A percentile compares a stretch with the other conserved stretches of the same genome.
Conservation (phyloP, 2,329 filamentous ascomycete species). For the Fusarium robinianum region DNA sequence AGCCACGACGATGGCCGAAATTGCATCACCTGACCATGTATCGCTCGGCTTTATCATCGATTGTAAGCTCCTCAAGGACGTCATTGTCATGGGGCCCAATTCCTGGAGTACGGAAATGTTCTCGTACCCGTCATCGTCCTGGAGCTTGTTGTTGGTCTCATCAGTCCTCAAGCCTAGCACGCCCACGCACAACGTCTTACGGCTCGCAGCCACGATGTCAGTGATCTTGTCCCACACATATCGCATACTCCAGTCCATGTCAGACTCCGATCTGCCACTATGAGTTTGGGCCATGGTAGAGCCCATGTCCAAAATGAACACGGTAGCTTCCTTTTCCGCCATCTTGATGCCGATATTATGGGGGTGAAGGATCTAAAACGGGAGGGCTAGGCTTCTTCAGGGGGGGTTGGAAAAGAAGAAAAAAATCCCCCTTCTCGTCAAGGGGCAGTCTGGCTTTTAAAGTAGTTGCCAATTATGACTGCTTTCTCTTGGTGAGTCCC, state of each 20-base stretch:
- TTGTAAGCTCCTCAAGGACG: constrained; percentile 68
- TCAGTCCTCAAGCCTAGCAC: constrained; percentile 85
- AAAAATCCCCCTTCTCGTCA: background rate
- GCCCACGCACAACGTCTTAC: constrained; percentile 72
- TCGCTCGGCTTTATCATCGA: constrained; percentile 67
- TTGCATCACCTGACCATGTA: constrained; percentile 75
- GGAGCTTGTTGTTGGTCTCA: constrained; percentile 70
- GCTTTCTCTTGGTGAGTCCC: constrained; percentile 29
- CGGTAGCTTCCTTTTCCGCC: constrained; percentile 90
- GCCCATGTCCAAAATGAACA: constrained; percentile 90
- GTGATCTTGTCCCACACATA: constrained; percentile 93
- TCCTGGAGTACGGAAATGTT: constrained; percentile 82
- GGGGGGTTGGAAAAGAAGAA: too few relatives aligned
- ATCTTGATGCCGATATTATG: constrained; percentile 53
- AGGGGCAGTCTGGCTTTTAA: constrained; percentile 17
- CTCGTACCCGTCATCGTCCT: constrained; percentile 73
- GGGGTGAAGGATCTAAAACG: too few relatives aligned
- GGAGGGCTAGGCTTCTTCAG: too few relatives aligned
- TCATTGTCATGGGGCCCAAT: constrained; percentile 63
- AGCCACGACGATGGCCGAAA: constrained; percentile 85
- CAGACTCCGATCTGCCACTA: constrained; percentile 72
- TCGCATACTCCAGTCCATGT: constrained; percentile 86
- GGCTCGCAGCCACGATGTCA: constrained; percentile 68
- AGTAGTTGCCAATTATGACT: constrained; percentile 11
- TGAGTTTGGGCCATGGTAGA: constrained; percentile 77